Base-by-base conservation (phyloP, 306 rosid genomes). In the Prunus kanzakura region DNA sequence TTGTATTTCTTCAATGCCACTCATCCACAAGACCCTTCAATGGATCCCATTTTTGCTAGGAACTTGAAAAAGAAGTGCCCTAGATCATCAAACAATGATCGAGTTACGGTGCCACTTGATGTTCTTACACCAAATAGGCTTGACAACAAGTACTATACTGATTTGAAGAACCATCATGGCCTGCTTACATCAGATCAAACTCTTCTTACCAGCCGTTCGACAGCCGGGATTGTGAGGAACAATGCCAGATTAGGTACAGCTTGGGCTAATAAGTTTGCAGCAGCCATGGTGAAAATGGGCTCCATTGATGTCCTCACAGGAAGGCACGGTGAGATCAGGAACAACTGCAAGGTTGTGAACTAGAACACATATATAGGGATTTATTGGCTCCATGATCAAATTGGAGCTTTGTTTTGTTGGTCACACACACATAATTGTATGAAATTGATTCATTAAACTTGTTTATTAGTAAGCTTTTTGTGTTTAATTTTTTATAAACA, bases 201-300 rank as follows among this genome's bases (percentile, higher is more conserved):
- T 18, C 78, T 85, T 32, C 18, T 79, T 27, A 79, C 68, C 0
- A 85, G 82, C 67, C 9, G 18, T 4, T 47, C 71, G 1, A 85
- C 80, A 3, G 23, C 65, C 0, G 13, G n/a, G 25, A 52, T 79
- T 76, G 88, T 85, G 68, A 56, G 63, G 57, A 1, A 72, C 11
- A 75, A 82, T 38, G 86, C 82, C 5, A 49, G 57, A 20, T 3
- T 47, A 23, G 82, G 61, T 11, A 55, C 22, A 2, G 35, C 58
- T 52, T 85, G 86, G 88, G 78, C 80, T 30, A 14, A 12, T 1
- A 67, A 82, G 64, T 82, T 81, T 41, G 88, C 77, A 3, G 47
- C 67, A 27, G 88, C 86, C 7, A 81, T 84, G 85, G 83, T 78
- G 66, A 84, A 78, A 50, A 81, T 81, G 88, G 88, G 88, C 1